These are phyloP conservation scores for Saprolegnia parasitica DNA, from an alignment of 352 stramenopile species.

Conservation along the genomic window DNA sequence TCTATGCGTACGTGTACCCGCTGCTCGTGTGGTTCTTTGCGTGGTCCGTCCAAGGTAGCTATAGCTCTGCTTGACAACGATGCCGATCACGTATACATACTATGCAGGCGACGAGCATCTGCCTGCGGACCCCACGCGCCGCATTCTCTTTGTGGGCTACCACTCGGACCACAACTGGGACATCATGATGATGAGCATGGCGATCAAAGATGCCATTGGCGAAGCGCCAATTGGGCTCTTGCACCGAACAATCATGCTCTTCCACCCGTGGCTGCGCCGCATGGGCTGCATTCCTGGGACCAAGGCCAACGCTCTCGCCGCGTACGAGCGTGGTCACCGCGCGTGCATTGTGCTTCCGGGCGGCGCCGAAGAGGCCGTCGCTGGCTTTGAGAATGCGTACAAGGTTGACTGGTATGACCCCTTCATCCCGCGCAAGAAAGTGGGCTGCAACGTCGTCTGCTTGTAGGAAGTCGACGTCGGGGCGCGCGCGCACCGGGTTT, in stretches of 20 bases:
- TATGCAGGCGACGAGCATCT: neutral
- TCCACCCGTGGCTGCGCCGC: neutral
- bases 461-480: constrained; percentile 4
- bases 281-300: constrained; percentile 10
- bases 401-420: constrained; percentile 9
- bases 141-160: constrained; percentile 11
- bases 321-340: neutral
- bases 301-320: neutral
- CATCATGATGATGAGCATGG: neutral
- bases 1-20: neutral
- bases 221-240: neutral
- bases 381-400: constrained; percentile 10
- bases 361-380: neutral
- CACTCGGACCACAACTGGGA: constrained; percentile 4
- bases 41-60: neutral
- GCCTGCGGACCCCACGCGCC: neutral
- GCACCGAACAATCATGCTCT: neutral
- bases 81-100: no score
- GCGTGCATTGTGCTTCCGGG: neutral
- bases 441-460: no score
- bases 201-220: neutral
- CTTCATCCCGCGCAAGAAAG: no score
- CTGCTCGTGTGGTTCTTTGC: neutral
- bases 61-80: neutral
- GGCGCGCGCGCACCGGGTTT: neutral